Percentiles rank a stretch among this genome's conserved stretches.
phyloP scores from a whole-genome alignment of 306 rosid genomes.

The Echinosophora koreensis region DNA sequence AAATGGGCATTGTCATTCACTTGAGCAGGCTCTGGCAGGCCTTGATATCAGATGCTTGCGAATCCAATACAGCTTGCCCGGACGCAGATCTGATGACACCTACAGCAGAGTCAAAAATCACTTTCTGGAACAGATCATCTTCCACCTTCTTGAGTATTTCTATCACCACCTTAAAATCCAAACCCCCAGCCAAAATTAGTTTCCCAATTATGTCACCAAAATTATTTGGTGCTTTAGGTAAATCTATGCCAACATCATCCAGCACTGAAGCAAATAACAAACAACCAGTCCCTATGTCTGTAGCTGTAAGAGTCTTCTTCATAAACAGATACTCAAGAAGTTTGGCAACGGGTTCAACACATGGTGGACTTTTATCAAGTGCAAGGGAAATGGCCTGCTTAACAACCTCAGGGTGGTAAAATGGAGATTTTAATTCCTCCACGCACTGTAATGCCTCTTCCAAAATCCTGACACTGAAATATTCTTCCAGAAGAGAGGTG shows the following conservation, averaged over 20 bases:
- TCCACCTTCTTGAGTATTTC: slow-evolving; percentile 68
- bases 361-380: slow-evolving; percentile 73
- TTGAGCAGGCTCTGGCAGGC: slow-evolving; percentile 65
- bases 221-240: slow-evolving; percentile 73
- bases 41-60: slow-evolving; percentile 67
- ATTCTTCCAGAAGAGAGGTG: slow-evolving; percentile 74
- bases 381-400: slow-evolving; percentile 76
- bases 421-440: slow-evolving; percentile 75
- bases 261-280: slow-evolving; percentile 68
- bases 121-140: slow-evolving; percentile 56
- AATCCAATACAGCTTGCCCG: slow-evolving; percentile 67
- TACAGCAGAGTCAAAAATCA: slow-evolving; percentile 53
- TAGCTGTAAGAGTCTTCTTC: slow-evolving; percentile 57
- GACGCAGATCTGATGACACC: slow-evolving; percentile 50
- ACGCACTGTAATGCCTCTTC: slow-evolving; percentile 88
- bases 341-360: slow-evolving; percentile 61
- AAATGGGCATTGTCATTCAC: slow-evolving; percentile 33
- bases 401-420: slow-evolving; percentile 77
- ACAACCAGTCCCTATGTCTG: slow-evolving; percentile 70
- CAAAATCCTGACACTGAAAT: slow-evolving; percentile 65
- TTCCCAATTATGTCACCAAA: slow-evolving; percentile 72
- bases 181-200: slow-evolving; percentile 53
- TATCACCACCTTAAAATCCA: slow-evolving; percentile 66
- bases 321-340: slow-evolving; percentile 64
- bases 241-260: slow-evolving; percentile 73